Evolutionary conservation across 2,329 filamentous ascomycete species (phyloP).

Genomic region (Xylariaceae sp.): DNA sequence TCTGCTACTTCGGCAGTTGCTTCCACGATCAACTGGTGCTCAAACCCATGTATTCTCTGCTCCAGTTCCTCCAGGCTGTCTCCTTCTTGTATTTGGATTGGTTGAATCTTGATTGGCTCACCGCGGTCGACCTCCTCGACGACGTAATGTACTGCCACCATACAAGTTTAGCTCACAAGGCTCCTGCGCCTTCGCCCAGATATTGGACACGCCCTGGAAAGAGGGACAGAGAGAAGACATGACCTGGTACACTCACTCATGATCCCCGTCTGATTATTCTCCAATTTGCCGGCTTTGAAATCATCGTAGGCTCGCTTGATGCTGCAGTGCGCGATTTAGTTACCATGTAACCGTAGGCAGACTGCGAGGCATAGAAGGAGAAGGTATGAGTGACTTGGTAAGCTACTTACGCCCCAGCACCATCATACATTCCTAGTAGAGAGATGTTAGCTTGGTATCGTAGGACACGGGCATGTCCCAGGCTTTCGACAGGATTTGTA

Average conservation of each 20-base stretch:
- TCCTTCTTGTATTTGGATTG: constrained; percentile 50
- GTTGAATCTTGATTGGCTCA: constrained; percentile 52
- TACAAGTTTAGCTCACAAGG: neutral
- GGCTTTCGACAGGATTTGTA: neutral
- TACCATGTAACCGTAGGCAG: too few relatives aligned
- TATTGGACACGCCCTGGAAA: too few relatives aligned
- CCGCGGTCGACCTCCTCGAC: constrained; percentile 63
- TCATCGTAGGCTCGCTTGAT: constrained; percentile 62
- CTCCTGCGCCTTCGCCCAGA: too few relatives aligned
- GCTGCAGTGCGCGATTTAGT: neutral
- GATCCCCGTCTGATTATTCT: constrained; percentile 58
- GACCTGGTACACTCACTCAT: constrained; percentile 45
- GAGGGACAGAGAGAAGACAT: neutral
- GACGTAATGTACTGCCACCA: constrained; percentile 49
- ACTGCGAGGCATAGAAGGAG: too few relatives aligned
- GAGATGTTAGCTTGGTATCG: too few relatives aligned
- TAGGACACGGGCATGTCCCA: too few relatives aligned
- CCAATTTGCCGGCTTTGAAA: constrained; percentile 46
- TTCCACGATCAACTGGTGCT: constrained; percentile 62
- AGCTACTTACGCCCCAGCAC: constrained; percentile 42
- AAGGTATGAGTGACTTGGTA: neutral
- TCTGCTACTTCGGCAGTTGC: constrained; percentile 37
- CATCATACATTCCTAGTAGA: constrained; percentile 61
- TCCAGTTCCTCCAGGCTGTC: constrained; percentile 53
- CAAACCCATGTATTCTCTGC: constrained; percentile 55